Conservation (phyloP, 148 eudicot species). For the Chenopodium formosanum region DNA sequence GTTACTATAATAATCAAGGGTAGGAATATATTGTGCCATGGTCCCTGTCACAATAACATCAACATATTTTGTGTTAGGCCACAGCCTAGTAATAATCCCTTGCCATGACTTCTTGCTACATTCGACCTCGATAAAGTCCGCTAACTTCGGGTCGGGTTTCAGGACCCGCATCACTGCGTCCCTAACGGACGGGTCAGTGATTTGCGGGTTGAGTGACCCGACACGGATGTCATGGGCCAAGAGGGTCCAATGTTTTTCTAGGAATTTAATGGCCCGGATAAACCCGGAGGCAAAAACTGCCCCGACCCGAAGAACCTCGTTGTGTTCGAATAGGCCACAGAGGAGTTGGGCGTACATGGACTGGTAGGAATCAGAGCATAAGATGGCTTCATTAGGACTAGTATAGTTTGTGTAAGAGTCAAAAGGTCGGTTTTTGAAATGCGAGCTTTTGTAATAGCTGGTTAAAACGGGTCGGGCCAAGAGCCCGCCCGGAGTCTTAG, state of each 20-base stretch:
- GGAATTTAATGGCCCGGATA: conserved; percentile 72
- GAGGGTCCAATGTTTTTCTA: conserved; percentile 59
- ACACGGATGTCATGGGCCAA: conserved; percentile 49
- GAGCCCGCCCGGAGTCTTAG: conserved; percentile 69
- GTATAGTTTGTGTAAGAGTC: conserved; percentile 85
- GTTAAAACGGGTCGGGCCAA: conserved; percentile 77
- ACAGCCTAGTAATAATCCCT: conserved; percentile 64
- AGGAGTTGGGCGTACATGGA: conserved; percentile 84
- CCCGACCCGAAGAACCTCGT: conserved; percentile 74
- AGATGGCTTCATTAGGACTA: conserved; percentile 69
- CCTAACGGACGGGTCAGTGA: conserved; percentile 53
- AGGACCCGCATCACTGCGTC: conserved; percentile 46
- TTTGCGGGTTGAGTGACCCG: conserved; percentile 44
- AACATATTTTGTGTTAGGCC: conserved; percentile 81
- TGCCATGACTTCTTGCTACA: conserved; percentile 55
- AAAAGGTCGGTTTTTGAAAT: conserved; percentile 52
- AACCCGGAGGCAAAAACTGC: conserved; percentile 89
- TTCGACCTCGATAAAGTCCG: conserved; percentile 54
- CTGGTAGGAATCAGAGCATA: conserved; percentile 73
- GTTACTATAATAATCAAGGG: conserved; percentile 63
- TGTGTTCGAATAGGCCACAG: conserved; percentile 56
- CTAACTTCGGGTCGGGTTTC: conserved; percentile 58
- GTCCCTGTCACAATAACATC: conserved; percentile 86
- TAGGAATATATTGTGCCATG: conserved; percentile 84
- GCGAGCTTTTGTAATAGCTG: conserved; percentile 65